phyloP scores from a whole-genome alignment of 768 basidiomycete species.

The Strobilomyces confusus region DNA sequence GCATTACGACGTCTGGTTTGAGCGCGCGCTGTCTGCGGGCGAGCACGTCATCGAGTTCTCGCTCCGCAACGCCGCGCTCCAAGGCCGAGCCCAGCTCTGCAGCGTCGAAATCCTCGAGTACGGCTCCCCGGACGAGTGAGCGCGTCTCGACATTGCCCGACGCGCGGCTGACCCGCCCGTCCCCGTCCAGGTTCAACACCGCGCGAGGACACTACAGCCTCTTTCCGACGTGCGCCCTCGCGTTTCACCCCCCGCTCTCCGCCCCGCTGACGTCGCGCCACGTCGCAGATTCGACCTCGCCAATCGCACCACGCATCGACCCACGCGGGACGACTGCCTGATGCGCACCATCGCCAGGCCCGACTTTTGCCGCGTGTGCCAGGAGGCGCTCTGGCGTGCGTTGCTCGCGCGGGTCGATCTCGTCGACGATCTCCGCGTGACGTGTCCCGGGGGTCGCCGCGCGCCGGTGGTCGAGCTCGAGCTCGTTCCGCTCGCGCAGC shows the following conservation, averaged over 20 bases:
- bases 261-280: neutral
- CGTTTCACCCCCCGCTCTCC: neutral
- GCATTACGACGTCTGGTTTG: constrained; percentile 61
- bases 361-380: constrained; percentile 71
- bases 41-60: constrained; percentile 57
- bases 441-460: constrained; percentile 33
- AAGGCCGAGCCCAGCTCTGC: constrained; percentile 68
- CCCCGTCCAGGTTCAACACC: constrained; percentile 50
- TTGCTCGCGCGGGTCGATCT: constrained; percentile 57
- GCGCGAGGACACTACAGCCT: constrained; percentile 57
- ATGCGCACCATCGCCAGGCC: constrained; percentile 71
- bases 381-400: constrained; percentile 70
- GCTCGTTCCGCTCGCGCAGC: constrained; percentile 61
- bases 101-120: constrained; percentile 73
- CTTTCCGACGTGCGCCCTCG: constrained; percentile 62
- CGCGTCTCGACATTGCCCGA: neutral
- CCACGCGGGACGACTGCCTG: constrained; percentile 78
- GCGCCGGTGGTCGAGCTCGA: constrained; percentile 42
- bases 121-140: constrained; percentile 56
- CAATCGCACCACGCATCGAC: constrained; percentile 70
- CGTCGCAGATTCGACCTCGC: constrained; percentile 46
- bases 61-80: constrained; percentile 43
- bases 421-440: constrained; percentile 50
- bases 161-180: neutral
- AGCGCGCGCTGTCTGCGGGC: constrained; percentile 42